phyloP scores from a whole-genome alignment of 345 rosid species.

The Euphorbia lathyris region DNA sequence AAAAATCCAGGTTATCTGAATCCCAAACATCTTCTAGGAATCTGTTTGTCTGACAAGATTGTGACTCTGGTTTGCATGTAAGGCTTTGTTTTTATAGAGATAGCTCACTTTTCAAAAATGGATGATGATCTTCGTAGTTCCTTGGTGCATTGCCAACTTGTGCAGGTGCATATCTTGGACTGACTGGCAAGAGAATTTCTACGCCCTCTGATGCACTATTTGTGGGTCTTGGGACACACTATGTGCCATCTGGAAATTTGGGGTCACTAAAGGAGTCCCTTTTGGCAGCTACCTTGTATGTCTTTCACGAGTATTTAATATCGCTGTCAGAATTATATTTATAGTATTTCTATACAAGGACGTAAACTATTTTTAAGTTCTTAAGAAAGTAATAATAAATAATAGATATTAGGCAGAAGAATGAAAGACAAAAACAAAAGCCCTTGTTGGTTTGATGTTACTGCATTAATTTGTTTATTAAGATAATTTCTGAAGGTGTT shows the following conservation, averaged over 20 bases:
- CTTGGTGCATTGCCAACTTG: constrained; percentile 4
- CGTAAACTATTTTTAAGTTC: neutral
- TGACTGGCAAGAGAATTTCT: constrained; percentile 85
- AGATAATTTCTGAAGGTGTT: constrained; percentile 2
- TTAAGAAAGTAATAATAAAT: neutral
- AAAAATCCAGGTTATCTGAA: neutral
- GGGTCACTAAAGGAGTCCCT: constrained; percentile 66
- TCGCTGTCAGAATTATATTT: neutral
- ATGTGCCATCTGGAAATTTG: constrained; percentile 67
- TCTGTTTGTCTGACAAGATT: neutral
- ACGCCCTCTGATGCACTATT: constrained; percentile 84
- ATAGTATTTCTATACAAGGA: neutral
- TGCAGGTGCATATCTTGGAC: constrained; percentile 86
- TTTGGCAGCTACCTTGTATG: constrained; percentile 59
- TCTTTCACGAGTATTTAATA: constrained; percentile 7
- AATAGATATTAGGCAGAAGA: neutral
- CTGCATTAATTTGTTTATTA: constrained; percentile 10
- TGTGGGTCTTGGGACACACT: constrained; percentile 82
- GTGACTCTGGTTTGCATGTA: neutral
- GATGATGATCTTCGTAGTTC: neutral
- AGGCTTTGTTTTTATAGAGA: neutral
- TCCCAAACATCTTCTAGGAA: neutral
- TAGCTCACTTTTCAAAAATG: neutral
- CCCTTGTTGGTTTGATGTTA: neutral
- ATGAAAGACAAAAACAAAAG: neutral